Percentiles rank a stretch among this genome's conserved stretches.
phyloP scores from a whole-genome alignment of 2,329 filamentous ascomycete genomes.

The Colletotrichum echinochloae region DNA sequence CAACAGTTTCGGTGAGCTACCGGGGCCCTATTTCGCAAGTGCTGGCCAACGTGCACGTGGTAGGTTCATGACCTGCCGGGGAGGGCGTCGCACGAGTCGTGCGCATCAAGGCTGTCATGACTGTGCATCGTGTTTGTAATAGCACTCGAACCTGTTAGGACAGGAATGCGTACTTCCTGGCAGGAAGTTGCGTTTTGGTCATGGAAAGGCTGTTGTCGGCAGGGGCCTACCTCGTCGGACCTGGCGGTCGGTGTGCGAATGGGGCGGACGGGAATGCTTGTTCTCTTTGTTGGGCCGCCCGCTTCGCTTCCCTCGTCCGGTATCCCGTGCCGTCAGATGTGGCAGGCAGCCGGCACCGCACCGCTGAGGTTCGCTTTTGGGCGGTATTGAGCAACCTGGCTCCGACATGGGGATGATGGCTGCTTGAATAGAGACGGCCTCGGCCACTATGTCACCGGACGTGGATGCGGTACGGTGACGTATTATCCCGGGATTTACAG shows the following conservation, averaged over 20 bases:
- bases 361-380: slow-evolving; percentile 20
- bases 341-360: background rate
- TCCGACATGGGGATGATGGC: background rate
- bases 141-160: background rate
- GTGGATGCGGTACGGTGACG: slow-evolving; percentile 27
- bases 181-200: slow-evolving; percentile 3
- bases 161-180: background rate
- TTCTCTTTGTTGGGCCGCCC: no score
- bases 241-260: slow-evolving; percentile 10
- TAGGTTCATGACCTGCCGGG: background rate
- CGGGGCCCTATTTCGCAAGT: background rate
- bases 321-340: background rate
- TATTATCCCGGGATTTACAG: slow-evolving; percentile 10
- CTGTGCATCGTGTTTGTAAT: background rate
- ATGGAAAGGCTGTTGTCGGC: background rate
- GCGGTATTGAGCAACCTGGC: background rate
- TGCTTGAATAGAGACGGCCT: slow-evolving; percentile 9
- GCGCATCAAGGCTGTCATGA: background rate
- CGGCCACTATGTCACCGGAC: slow-evolving; percentile 14
- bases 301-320: no score
- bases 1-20: background rate
- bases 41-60: background rate
- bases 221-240: slow-evolving; percentile 18
- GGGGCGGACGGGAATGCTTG: no score
- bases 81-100: background rate